These are phyloP conservation scores for Leishmania gerbilli DNA, from an alignment of 208 protist genomes.

Conservation along the genomic window DNA sequence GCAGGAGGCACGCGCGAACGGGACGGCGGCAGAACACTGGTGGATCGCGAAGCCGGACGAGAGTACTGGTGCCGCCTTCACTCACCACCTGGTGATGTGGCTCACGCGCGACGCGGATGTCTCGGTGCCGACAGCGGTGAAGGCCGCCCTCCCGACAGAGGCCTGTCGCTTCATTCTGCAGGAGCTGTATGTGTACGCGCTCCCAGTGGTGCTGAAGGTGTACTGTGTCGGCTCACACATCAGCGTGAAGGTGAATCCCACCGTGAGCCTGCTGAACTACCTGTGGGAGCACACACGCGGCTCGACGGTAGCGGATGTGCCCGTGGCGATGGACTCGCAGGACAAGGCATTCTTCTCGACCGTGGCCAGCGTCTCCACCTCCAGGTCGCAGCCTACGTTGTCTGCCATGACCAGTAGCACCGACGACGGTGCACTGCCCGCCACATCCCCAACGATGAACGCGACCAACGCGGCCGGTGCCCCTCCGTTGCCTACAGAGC, in stretches of 20 bases:
- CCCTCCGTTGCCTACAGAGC: not conserved
- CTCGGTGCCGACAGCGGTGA: slow-evolving; percentile 39
- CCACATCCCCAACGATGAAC: not conserved
- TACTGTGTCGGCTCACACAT: slow-evolving; percentile 69
- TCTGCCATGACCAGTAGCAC: slow-evolving; percentile 10
- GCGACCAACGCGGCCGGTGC: not conserved
- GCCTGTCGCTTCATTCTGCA: slow-evolving; percentile 63
- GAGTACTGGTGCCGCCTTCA: slow-evolving; percentile 69
- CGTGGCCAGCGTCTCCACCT: slow-evolving; percentile 19
- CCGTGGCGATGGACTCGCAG: slow-evolving; percentile 72
- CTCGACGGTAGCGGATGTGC: slow-evolving; percentile 25
- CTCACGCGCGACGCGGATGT: slow-evolving; percentile 14
- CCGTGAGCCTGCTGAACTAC: slow-evolving; percentile 44
- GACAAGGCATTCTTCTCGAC: slow-evolving; percentile 46
- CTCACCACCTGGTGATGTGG: slow-evolving; percentile 83
- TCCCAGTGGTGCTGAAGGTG: slow-evolving; percentile 86
- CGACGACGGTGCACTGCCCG: slow-evolving; percentile 10
- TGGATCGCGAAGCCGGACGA: slow-evolving; percentile 86
- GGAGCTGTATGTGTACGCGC: slow-evolving; percentile 56
- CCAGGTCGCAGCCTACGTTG: slow-evolving; percentile 9
- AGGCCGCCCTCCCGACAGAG: slow-evolving; percentile 41
- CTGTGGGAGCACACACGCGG: slow-evolving; percentile 23
- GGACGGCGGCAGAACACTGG: slow-evolving; percentile 34
- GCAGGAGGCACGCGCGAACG: slow-evolving; percentile 14
- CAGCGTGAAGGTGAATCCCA: slow-evolving; percentile 65